A percentile compares a stretch with the other conserved stretches of the same genome.
phyloP scores from a whole-genome alignment of 441 rosid species.

The Pelargonium cotyledonis region DNA sequence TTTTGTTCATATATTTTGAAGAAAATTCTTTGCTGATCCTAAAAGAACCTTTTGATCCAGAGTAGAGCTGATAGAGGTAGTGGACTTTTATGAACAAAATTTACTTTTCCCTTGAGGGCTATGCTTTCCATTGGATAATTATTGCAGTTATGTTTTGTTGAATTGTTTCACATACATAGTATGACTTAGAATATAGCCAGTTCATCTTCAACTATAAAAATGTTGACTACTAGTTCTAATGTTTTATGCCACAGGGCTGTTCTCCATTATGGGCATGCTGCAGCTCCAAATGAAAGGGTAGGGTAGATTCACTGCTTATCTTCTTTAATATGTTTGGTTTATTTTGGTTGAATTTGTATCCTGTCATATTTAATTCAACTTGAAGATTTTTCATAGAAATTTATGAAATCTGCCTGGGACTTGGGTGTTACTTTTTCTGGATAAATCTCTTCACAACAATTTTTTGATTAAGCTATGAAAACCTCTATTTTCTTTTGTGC shows the following conservation, averaged over 20 bases:
- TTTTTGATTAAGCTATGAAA: not conserved
- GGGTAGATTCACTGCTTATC: conserved; percentile 11
- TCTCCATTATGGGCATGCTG: conserved; percentile 96
- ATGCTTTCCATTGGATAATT: not conserved
- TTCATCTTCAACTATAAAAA: not conserved
- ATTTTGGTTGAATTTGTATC: not conserved
- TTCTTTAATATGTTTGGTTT: not conserved
- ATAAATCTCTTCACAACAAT: not conserved
- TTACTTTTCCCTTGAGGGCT: not conserved
- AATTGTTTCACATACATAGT: not conserved
- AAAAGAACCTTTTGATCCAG: not conserved
- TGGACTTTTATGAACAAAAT: not conserved
- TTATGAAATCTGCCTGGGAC: not conserved
- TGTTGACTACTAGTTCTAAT: conserved; percentile 17
- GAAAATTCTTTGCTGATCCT: not conserved
- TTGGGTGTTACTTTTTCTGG: not conserved
- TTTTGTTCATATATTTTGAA: not conserved
- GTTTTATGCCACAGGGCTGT: conserved; percentile 56
- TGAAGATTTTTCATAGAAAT: not conserved
- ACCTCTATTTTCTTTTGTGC: conserved; percentile 24
- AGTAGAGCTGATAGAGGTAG: not conserved
- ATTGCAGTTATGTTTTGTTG: not conserved
- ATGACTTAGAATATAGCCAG: not conserved
- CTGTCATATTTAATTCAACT: not conserved
- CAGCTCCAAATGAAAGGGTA: conserved; percentile 97